Conservation (phyloP, 805 yeast genomes). For the Candida caryicola region DNA sequence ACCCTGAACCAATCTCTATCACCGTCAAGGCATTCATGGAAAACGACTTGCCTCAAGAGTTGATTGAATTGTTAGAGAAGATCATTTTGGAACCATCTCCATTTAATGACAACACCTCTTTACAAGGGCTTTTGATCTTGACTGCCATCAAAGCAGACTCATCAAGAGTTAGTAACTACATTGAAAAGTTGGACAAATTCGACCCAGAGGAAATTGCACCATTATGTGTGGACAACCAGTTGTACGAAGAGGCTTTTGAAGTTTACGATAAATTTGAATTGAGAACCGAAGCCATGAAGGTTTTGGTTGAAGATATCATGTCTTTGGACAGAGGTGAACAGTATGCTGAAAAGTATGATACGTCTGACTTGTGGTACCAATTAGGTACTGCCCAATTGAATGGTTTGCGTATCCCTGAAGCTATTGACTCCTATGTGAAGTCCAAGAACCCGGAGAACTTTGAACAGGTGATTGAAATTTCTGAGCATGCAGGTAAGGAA, state of each 20-base stretch:
- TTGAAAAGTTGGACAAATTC: conserved; percentile 85
- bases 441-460: conserved; percentile 90
- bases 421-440: conserved; percentile 85
- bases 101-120: conserved; percentile 89
- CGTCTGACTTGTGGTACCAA: conserved; percentile 88
- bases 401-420: conserved; percentile 88
- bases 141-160: conserved; percentile 96
- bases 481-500: conserved; percentile 94
- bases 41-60: conserved; percentile 86
- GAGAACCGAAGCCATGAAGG: conserved; percentile 77
- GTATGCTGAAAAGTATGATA: conserved; percentile 86
- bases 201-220: conserved; percentile 94
- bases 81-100: conserved; percentile 97
- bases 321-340: conserved; percentile 92
- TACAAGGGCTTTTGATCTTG: conserved; percentile 87
- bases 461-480: conserved; percentile 85
- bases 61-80: conserved; percentile 92
- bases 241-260: conserved; percentile 91
- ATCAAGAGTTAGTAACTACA: conserved; percentile 74
- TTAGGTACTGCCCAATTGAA: conserved; percentile 94
- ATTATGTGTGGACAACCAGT: conserved; percentile 81
- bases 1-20: conserved; percentile 90
- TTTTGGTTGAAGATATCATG: conserved; percentile 87
- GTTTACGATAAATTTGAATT: conserved; percentile 83
- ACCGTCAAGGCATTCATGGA: conserved; percentile 96